Evolutionary conservation across 768 basidiomycete genomes (phyloP).

Genomic region (Serendipita sp.): DNA sequence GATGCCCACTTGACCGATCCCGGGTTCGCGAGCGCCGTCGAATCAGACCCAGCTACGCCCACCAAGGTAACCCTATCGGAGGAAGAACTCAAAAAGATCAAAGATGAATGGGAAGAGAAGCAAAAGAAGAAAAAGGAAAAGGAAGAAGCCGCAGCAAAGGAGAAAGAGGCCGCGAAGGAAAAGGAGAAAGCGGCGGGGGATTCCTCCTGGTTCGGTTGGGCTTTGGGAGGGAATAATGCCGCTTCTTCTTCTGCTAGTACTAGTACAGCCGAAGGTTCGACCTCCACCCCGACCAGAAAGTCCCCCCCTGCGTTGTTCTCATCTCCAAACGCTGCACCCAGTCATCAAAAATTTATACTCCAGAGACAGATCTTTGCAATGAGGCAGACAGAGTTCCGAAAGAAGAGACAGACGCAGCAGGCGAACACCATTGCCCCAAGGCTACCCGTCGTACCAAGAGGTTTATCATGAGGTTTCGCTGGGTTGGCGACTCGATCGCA

Average conservation of each 20-base stretch:
- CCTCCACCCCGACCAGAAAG: conserved; percentile 12
- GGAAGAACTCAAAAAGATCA: conserved; percentile 64
- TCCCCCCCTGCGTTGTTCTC: conserved; percentile 9
- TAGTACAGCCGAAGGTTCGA: conserved; percentile 19
- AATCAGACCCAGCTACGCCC: conserved; percentile 15
- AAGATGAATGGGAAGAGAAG: conserved; percentile 63
- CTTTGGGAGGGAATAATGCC: conserved; percentile 19
- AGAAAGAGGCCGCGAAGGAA: conserved; percentile 22
- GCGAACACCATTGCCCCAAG: conserved; percentile 54
- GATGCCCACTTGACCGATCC: conserved; percentile 61
- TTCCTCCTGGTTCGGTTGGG: conserved; percentile 15
- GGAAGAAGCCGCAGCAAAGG: conserved; percentile 29
- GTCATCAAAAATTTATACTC: conserved; percentile 60
- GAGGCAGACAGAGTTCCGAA: conserved; percentile 59
- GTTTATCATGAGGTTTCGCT: neutral
- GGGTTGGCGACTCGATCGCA: neutral
- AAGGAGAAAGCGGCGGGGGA: conserved; percentile 13
- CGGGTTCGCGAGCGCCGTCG: conserved; percentile 48
- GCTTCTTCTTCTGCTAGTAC: conserved; percentile 19
- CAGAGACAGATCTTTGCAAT: conserved; percentile 73
- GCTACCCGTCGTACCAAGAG: conserved; percentile 44
- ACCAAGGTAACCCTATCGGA: conserved; percentile 24
- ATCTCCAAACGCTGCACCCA: conserved; percentile 8
- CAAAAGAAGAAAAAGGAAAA: conserved; percentile 44
- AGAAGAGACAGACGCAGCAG: conserved; percentile 46